Evolutionary conservation across 805 yeast species (phyloP).

Genomic region (Wickerhamomyces mucosus): DNA sequence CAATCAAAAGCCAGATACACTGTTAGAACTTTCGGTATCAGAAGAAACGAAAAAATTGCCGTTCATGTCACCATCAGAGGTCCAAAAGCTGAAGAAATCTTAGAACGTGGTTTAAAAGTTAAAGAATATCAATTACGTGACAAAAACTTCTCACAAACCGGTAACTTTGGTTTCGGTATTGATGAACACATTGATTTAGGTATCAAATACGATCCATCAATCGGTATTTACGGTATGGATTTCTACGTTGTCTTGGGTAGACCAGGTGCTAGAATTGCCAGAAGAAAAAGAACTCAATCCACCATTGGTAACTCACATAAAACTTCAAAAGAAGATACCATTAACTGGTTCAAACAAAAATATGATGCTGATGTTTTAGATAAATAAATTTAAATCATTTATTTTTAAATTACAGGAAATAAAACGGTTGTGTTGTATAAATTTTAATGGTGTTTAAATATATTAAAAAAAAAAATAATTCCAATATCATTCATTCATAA

Average conservation of each 20-base stretch:
- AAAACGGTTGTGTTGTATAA: constrained; percentile 4
- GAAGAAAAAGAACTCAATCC: constrained; percentile 93
- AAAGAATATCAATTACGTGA: constrained; percentile 95
- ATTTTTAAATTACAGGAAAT: constrained; percentile 12
- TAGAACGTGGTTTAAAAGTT: constrained; percentile 99
- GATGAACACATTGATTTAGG: constrained; percentile 99
- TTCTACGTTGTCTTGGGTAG: constrained; percentile 99
- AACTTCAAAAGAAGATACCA: constrained; percentile 88
- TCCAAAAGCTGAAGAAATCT: constrained; percentile 98
- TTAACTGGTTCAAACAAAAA: constrained; percentile 98
- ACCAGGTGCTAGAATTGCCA: constrained; percentile 97
- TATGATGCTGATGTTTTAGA: constrained; percentile 97
- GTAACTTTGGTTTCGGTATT: constrained; percentile 99
- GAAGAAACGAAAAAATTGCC: constrained; percentile 99
- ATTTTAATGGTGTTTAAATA: too few species aligned
- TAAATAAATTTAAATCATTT: constrained; percentile 50
- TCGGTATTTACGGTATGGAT: constrained; percentile 99
- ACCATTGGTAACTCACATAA: constrained; percentile 88
- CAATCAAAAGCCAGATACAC: constrained; percentile 99
- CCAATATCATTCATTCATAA: too few species aligned
- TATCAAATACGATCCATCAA: constrained; percentile 99
- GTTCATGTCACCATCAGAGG: constrained; percentile 99
- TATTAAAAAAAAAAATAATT: too few species aligned
- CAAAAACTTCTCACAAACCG: constrained; percentile 96
- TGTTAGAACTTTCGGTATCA: constrained; percentile 99